A percentile compares a stretch with the other conserved stretches of the same genome.
These are phyloP conservation scores for Talaromyces ruber DNA, from an alignment of 495 filamentous ascomycete species.

Conservation along the genomic window DNA sequence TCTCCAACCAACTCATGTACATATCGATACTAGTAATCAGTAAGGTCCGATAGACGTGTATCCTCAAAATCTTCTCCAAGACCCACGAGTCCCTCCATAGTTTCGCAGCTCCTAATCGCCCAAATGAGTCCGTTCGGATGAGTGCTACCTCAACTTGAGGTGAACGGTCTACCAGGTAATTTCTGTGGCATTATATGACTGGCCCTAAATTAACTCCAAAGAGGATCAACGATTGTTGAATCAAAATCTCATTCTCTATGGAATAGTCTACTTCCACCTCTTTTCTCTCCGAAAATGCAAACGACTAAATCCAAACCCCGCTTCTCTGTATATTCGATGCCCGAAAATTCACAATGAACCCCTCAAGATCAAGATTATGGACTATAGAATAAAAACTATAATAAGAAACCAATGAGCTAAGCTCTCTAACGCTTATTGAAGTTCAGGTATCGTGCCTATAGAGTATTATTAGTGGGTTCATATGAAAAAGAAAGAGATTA, in stretches of 20 bases:
- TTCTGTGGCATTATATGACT: too few relatives aligned
- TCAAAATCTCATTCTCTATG: neutral
- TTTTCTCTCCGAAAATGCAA: neutral
- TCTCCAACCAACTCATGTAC: too few relatives aligned
- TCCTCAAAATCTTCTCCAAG: too few relatives aligned
- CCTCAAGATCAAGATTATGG: neutral
- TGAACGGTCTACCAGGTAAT: too few relatives aligned
- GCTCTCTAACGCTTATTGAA: conserved; percentile 48
- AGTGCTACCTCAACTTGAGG: too few relatives aligned
- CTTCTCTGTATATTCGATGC: neutral
- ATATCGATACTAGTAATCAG: too few relatives aligned
- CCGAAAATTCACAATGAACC: neutral
- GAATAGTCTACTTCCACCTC: neutral
- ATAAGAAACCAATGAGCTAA: neutral
- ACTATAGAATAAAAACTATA: neutral
- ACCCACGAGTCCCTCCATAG: too few relatives aligned
- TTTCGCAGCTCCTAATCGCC: too few relatives aligned
- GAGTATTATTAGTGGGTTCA: conserved; percentile 12
- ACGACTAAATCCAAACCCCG: neutral
- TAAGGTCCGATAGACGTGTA: too few relatives aligned
- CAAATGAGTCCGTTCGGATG: too few relatives aligned
- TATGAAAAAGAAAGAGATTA: neutral
- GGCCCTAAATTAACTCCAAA: too few relatives aligned
- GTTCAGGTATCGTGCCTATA: conserved; percentile 53
- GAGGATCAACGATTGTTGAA: too few relatives aligned